These are phyloP conservation scores for Bondarzewia mesenterica DNA, from an alignment of 1,284 basidiomycete species.

Conservation along the genomic window DNA sequence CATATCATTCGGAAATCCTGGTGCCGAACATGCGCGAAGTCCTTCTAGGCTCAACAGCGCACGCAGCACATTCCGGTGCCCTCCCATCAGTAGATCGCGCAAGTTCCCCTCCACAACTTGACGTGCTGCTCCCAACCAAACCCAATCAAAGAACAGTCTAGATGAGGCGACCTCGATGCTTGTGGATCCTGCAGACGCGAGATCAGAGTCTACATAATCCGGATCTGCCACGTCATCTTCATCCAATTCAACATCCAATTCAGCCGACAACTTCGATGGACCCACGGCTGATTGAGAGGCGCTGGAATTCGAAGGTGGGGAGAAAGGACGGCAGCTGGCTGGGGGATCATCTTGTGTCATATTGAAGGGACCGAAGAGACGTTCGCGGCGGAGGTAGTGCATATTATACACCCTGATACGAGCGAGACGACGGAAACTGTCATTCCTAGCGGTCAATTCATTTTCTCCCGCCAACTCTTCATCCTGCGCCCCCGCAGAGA, in stretches of 20 bases:
- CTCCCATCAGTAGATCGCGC: constrained; percentile 13
- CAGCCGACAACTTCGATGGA: neutral
- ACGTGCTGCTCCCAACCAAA: constrained; percentile 20
- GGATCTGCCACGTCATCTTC: constrained; percentile 9
- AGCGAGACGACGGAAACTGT: constrained; percentile 29
- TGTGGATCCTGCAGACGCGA: neutral
- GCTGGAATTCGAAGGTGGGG: constrained; percentile 13
- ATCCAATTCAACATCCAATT: constrained; percentile 8
- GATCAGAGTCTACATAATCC: neutral
- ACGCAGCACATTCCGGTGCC: constrained; percentile 21
- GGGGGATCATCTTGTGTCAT: no score
- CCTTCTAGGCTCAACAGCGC: constrained; percentile 35
- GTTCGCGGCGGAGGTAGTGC: constrained; percentile 31
- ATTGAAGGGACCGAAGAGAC: constrained; percentile 41
- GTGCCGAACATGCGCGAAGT: constrained; percentile 35
- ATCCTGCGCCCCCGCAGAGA: neutral
- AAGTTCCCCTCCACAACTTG: constrained; percentile 21
- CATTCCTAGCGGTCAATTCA: neutral
- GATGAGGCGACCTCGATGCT: neutral
- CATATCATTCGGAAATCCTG: constrained; percentile 22
- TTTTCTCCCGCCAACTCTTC: constrained; percentile 1
- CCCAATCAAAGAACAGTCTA: constrained; percentile 19
- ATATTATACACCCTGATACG: constrained; percentile 38
- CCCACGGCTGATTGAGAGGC: neutral
- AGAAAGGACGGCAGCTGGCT: no score